Percentiles rank a stretch among this genome's conserved stretches.
phyloP scores from a whole-genome alignment of 345 rosid species.

The Triadica sebifera region DNA sequence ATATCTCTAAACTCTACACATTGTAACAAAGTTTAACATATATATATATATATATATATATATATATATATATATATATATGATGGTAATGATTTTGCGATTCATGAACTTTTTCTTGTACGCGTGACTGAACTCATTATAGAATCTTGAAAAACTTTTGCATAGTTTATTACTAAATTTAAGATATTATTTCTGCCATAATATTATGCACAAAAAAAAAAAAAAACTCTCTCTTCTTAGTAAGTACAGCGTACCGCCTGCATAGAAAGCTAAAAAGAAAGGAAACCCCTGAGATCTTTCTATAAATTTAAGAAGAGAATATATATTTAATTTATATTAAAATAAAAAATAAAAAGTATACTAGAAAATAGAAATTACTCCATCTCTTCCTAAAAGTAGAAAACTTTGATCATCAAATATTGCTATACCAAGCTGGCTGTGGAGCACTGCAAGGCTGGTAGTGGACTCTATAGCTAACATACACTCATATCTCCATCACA shows the following conservation, averaged over 20 bases:
- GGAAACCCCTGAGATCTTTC: conserved; percentile 29
- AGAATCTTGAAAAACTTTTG: conserved; percentile 14
- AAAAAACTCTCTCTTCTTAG: conserved; percentile 30
- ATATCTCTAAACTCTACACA: no score
- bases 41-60: no score
- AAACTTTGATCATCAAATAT: conserved; percentile 7
- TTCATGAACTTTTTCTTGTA: conserved; percentile 23
- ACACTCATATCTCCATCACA: conserved; percentile 9
- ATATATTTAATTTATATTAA: background rate
- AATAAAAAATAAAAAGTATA: background rate
- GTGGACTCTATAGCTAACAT: background rate
- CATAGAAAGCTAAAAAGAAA: conserved; percentile 1
- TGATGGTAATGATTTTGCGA: conserved; percentile 34
- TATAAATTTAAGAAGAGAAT: conserved; percentile 13
- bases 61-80: no score
- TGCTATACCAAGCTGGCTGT: conserved; percentile 29
- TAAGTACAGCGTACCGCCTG: conserved; percentile 32
- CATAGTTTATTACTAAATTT: conserved; percentile 2
- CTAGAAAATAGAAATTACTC: conserved; percentile 1
- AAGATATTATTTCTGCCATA: conserved; percentile 16
- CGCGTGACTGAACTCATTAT: conserved; percentile 43
- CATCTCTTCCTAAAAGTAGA: conserved; percentile 22
- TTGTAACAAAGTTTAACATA: no score
- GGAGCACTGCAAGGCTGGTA: conserved; percentile 6
- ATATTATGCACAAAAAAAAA: background rate